Evolutionary conservation across 2,329 filamentous ascomycete species (phyloP).

Genomic region (Dryadomyces quercus-mongolicae): DNA sequence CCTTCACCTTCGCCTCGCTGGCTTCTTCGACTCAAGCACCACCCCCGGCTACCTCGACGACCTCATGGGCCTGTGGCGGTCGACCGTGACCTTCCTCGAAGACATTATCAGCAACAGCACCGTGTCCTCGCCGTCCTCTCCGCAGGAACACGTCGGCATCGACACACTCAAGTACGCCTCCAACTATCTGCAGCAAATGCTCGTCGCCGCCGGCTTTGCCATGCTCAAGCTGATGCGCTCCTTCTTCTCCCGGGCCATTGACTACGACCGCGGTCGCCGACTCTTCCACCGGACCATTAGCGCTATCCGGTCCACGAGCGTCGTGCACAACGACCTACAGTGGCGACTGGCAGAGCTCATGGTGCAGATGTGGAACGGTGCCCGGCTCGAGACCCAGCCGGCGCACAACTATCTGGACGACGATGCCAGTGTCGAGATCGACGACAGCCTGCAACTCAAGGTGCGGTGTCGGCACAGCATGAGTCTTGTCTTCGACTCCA

Average conservation of each 20-base stretch:
- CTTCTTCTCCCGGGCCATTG: conserved; percentile 61
- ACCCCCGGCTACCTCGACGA: conserved; percentile 63
- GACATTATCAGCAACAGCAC: conserved; percentile 45
- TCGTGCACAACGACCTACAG: conserved; percentile 66
- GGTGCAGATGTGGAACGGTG: conserved; percentile 74
- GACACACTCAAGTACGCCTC: conserved; percentile 53
- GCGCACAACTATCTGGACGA: conserved; percentile 34
- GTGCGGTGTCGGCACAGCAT: conserved; percentile 77
- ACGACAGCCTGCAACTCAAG: conserved; percentile 65
- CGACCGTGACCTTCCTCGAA: conserved; percentile 58
- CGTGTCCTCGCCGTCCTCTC: conserved; percentile 25
- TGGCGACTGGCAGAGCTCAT: conserved; percentile 75
- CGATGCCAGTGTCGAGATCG: conserved; percentile 39
- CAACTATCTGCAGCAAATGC: conserved; percentile 76
- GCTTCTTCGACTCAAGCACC: conserved; percentile 68
- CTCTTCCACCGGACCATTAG: conserved; percentile 62
- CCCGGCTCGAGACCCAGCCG: conserved; percentile 35
- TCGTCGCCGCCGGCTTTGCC: conserved; percentile 68
- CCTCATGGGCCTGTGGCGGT: conserved; percentile 63
- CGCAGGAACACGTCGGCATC: conserved; percentile 31
- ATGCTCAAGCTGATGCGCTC: conserved; percentile 69
- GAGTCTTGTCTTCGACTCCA: conserved; percentile 73
- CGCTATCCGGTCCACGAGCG: conserved; percentile 59
- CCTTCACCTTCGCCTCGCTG: conserved; percentile 64
- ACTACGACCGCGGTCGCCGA: conserved; percentile 52